Conservation (phyloP, 2,329 filamentous ascomycete genomes). For the Trichoderma afroharzianum region DNA sequence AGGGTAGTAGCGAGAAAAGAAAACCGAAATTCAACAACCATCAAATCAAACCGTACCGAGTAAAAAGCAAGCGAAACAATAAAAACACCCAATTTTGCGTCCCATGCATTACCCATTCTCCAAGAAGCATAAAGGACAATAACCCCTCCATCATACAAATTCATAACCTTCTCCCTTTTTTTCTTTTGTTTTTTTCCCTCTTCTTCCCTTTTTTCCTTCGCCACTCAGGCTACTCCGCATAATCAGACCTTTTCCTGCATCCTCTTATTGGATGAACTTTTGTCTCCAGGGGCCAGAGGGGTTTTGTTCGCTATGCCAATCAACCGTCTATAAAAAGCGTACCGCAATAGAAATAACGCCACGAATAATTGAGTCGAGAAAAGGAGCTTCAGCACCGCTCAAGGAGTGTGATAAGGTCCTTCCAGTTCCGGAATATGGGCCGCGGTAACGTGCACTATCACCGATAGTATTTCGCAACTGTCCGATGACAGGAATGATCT, state of each 20-base stretch:
- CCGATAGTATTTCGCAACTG: background rate
- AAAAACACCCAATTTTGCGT: conserved; percentile 7
- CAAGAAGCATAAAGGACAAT: conserved; percentile 8
- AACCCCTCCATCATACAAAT: conserved; percentile 17
- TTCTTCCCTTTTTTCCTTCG: background rate
- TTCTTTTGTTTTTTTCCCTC: background rate
- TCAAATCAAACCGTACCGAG: background rate
- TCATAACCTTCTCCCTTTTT: background rate
- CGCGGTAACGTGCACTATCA: background rate
- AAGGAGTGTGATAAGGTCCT: background rate
- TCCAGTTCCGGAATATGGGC: conserved; percentile 3
- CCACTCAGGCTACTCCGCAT: background rate
- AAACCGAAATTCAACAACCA: background rate
- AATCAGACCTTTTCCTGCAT: background rate
- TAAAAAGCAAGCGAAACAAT: background rate
- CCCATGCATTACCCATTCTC: conserved; percentile 11
- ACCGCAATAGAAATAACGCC: background rate
- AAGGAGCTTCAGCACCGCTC: background rate
- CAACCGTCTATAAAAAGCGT: conserved; percentile 12
- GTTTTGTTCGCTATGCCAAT: background rate
- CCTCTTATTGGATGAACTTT: background rate
- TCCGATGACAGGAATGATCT: conserved; percentile 15
- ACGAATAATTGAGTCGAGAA: background rate
- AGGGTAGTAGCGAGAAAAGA: background rate
- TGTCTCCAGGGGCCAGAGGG: background rate